Base-by-base conservation (phyloP, 768 basidiomycete genomes). In the Lentinula detonsa region DNA sequence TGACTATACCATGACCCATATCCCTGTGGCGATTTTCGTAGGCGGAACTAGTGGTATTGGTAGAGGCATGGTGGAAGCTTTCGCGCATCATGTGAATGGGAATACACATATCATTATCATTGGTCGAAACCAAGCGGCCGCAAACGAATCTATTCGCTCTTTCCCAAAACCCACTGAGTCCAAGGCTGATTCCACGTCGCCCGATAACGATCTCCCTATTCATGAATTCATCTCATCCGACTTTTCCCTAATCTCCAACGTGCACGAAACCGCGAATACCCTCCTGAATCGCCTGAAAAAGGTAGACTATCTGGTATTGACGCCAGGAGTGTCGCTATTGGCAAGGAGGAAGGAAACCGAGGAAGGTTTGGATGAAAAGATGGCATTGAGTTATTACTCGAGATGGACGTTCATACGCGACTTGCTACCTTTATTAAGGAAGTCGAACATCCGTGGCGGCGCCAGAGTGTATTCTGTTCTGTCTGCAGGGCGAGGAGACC, bases 201-300 rank as follows among this genome's bases (percentile, higher is more conserved):
- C 70, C 37, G 21, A 28, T 9, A 8, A 57, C 15, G 35, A 61
- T 39, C 60, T 51, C 46, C 64, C 45, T 35, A 28, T 53, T 9
- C 69, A 75, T 65, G 72, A 75, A 65, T 78, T 78, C 65, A 64
- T 77, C 31, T 59, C 68, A 59, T 73, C 74, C 68, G 76, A 78
- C 57, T 72, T 67, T 7, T 66, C 71, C 43, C 66, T 74, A 54
- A 75, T 78, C 73, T 61, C 64, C 62, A 73, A 76, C 59, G 69
- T 76, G 21, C 66, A 67, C 54, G 39, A 57, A 33, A 68, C 68
- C 49, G 69, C 74, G 15, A 52, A 63, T 11, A 64, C 68, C 10
- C 68, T 78, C 16, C 62, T 65, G 7, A 60, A 56, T 8, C 65
- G 69, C 10, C 65, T 75, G 4, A 66, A 66, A 8, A 71, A 70